Conservation (phyloP, 2,329 filamentous ascomycete genomes). For the Daldinia eschscholtzii region DNA sequence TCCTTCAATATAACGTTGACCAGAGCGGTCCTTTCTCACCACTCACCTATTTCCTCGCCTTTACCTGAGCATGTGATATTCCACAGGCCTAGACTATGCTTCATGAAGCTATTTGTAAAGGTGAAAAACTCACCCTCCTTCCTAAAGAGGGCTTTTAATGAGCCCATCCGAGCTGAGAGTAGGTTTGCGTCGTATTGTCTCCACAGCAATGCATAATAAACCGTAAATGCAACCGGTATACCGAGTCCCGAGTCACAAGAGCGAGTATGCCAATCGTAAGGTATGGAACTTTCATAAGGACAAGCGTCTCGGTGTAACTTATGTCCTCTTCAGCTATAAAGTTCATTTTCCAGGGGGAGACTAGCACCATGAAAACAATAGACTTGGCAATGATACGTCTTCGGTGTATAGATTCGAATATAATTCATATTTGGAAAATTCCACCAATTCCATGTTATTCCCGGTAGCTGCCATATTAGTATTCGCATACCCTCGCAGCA, state of each 20-base stretch:
- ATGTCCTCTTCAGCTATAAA: background rate
- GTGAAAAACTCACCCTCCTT: conserved; percentile 21
- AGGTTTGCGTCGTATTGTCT: conserved; percentile 11
- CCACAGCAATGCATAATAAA: conserved; percentile 15
- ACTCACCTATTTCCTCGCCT: conserved; percentile 3
- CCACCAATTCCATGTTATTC: background rate
- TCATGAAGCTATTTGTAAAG: conserved; percentile 13
- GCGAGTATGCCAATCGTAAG: conserved; percentile 1
- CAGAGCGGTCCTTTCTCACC: conserved; percentile 8
- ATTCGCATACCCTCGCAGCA: background rate
- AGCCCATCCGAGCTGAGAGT: conserved; percentile 3
- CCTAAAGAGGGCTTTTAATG: conserved; percentile 32
- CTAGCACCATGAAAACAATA: background rate
- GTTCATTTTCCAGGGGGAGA: background rate
- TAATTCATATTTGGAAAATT: conserved; percentile 19
- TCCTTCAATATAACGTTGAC: conserved; percentile 20
- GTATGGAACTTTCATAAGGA: background rate
- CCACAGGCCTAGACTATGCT: conserved; percentile 3
- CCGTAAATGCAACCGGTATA: conserved; percentile 8
- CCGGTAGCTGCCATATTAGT: background rate
- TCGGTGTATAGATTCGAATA: background rate
- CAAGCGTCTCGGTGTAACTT: conserved; percentile 7
- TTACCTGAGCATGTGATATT: conserved; percentile 9
- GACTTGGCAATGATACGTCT: background rate
- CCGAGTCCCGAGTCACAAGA: conserved; percentile 8